Evolutionary conservation across 2,329 filamentous ascomycete species (phyloP), one percentile per base, ranked within the genome.

Genomic region (Stylonectria norvegica): DNA sequence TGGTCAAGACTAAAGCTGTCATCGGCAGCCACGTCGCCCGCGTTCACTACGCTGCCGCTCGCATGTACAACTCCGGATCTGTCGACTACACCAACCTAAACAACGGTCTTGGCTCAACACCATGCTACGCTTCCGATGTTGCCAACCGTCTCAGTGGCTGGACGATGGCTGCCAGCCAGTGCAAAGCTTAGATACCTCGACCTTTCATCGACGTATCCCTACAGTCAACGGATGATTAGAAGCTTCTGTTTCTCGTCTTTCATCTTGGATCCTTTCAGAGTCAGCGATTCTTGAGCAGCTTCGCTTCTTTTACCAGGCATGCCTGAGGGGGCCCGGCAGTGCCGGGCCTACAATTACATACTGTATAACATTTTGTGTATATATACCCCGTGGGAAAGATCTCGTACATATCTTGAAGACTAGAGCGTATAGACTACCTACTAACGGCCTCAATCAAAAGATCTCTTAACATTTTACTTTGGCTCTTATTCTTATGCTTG

Each of bases 1-100:
- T 40, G 11, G 22, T 27, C 8, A 15, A 45, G 31, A 37, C 44
- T 7, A 4, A 27, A 15, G 10, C 28, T 9, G 14, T 25, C 17
- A 30, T 33, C 14, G 15, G 33, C 27, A 31, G 22, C 22, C 22
- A 32, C 11, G 40, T 35, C 9, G 38, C 35, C 31, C 48, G 45
- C 25, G 35, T 45, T n/a, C 35, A 38, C 41, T 54, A 54, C 33
- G 49, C 45, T 8, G 38, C 49, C 3, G 40, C 51, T 30, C 47
- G 51, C 16, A 48, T 47, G 23, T 55, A 55, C 36, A 55, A 55
- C 48, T 45, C 40, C 29, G 51, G 51, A 38, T 55, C 51, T 20
- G 51, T 46, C 29, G 41, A 55, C 37, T 55, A 48, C 38, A 31
- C 17, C 28, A 42, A 51, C 48, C 48, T 55, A 37, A 47, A 48